Evolutionary conservation across 1,284 basidiomycete genomes (phyloP).

Genomic region (Boletus mariae): DNA sequence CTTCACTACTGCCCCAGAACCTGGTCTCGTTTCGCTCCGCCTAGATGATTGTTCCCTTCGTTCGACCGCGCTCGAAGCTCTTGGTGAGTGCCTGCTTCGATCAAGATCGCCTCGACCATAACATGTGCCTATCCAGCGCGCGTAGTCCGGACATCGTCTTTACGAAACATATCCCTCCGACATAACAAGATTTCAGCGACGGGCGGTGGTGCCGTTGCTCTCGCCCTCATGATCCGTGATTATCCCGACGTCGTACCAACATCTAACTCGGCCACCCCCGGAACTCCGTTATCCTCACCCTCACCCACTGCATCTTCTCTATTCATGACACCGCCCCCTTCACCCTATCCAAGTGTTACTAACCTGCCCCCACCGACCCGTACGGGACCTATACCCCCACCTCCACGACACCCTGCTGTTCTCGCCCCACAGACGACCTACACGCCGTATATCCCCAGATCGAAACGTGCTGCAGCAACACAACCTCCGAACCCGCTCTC

Average conservation of each 20-base stretch:
- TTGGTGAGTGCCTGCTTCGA: conserved; percentile 53
- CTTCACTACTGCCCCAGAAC: conserved; percentile 50
- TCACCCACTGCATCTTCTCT: conserved; percentile 14
- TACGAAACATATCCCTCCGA: conserved; percentile 84
- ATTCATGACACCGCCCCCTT: conserved; percentile 20
- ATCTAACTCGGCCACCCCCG: neutral
- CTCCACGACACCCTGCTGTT: conserved; percentile 47
- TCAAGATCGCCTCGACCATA: neutral
- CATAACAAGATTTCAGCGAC: conserved; percentile 80
- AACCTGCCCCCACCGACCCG: conserved; percentile 35
- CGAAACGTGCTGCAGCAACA: conserved; percentile 40
- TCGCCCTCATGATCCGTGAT: conserved; percentile 94
- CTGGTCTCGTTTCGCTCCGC: conserved; percentile 71
- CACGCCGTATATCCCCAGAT: conserved; percentile 73
- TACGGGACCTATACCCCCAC: conserved; percentile 49
- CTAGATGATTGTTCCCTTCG: conserved; percentile 81
- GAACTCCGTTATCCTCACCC: conserved; percentile 14
- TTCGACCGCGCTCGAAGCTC: conserved; percentile 67
- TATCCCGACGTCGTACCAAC: conserved; percentile 75
- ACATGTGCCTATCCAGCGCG: conserved; percentile 50
- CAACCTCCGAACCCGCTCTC: conserved; percentile 47
- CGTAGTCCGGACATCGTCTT: conserved; percentile 74
- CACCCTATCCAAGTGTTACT: conserved; percentile 21
- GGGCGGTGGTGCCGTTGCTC: conserved; percentile 83
- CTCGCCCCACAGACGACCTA: conserved; percentile 67